These are phyloP conservation scores for Knufia petricola DNA, from an alignment of 2,329 filamentous ascomycete species.

Conservation along the genomic window DNA sequence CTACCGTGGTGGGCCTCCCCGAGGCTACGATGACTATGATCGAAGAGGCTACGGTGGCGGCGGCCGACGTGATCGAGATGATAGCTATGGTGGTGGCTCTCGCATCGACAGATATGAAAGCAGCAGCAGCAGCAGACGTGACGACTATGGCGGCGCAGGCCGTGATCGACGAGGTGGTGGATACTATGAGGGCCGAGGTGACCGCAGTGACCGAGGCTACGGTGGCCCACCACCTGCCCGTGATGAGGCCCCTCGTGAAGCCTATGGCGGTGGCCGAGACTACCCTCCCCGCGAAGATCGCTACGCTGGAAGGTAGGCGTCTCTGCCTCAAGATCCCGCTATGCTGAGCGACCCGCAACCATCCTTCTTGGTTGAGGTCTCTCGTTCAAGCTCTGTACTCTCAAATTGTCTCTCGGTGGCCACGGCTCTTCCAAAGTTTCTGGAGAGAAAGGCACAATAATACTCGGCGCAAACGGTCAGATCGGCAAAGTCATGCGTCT, in stretches of 20 bases:
- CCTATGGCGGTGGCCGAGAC: slow-evolving; percentile 19
- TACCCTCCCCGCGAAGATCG: slow-evolving; percentile 22
- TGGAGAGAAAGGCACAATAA: slow-evolving; percentile 1
- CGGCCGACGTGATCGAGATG: slow-evolving; percentile 35
- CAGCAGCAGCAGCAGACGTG: slow-evolving; percentile 30
- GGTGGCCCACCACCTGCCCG: slow-evolving; percentile 16
- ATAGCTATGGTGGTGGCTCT: slow-evolving; percentile 38
- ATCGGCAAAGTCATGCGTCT: background rate
- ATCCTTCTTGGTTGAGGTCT: background rate
- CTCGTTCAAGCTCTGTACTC: slow-evolving; percentile 1
- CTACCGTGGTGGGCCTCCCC: slow-evolving; percentile 33
- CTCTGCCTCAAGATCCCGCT: background rate
- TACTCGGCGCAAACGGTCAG: slow-evolving; percentile 5
- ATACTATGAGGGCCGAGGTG: slow-evolving; percentile 43
- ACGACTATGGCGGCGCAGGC: slow-evolving; percentile 34
- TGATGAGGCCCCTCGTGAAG: slow-evolving; percentile 22
- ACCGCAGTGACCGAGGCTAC: slow-evolving; percentile 21
- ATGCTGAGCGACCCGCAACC: background rate
- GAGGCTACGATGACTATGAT: slow-evolving; percentile 36
- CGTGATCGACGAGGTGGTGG: slow-evolving; percentile 40
- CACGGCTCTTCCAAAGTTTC: background rate
- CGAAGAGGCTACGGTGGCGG: slow-evolving; percentile 36
- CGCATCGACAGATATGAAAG: slow-evolving; percentile 41
- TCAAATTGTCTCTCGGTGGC: slow-evolving; percentile 5
- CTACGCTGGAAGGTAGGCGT: slow-evolving; percentile 20